phyloP scores from a whole-genome alignment of 768 basidiomycete species.

The Trichaptum fuscoviolaceum region DNA sequence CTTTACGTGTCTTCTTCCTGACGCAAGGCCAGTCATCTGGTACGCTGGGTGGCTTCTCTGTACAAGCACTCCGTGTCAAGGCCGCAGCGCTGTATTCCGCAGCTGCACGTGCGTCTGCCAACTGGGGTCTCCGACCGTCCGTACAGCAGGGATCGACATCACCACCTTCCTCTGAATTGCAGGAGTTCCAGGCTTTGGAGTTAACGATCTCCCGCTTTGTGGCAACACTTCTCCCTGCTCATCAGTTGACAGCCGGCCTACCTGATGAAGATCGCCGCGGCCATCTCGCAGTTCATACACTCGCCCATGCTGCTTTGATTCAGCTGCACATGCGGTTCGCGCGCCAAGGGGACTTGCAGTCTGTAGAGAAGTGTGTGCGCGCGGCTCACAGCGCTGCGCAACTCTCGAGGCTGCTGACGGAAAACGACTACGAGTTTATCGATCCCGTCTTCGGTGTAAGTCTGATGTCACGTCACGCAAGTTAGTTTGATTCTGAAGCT shows the following conservation, averaged over 20 bases:
- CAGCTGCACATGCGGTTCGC: conserved; percentile 60
- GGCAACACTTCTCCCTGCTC: conserved; percentile 56
- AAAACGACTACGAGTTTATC: conserved; percentile 64
- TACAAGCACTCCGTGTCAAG: conserved; percentile 63
- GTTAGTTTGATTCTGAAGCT: not conserved
- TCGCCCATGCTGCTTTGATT: conserved; percentile 62
- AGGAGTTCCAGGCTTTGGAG: conserved; percentile 59
- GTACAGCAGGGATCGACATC: not conserved
- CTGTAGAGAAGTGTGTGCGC: conserved; percentile 61
- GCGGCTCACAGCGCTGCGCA: conserved; percentile 57
- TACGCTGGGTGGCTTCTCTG: conserved; percentile 50
- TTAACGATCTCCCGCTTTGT: conserved; percentile 59
- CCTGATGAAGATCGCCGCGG: conserved; percentile 51
- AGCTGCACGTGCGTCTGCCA: conserved; percentile 54
- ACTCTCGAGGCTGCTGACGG: conserved; percentile 56
- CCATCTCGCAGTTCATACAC: conserved; percentile 56
- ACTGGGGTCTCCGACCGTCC: conserved; percentile 54
- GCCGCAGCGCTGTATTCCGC: conserved; percentile 71
- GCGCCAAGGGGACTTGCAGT: conserved; percentile 45
- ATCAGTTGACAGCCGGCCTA: conserved; percentile 52
- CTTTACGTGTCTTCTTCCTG: conserved; percentile 55
- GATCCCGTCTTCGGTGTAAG: conserved; percentile 75
- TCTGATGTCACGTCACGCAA: conserved; percentile 11
- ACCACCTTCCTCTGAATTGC: conserved; percentile 15
- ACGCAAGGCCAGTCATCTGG: conserved; percentile 46